Conservation (phyloP, 2,329 filamentous ascomycete species). For the Claviceps sp. region DNA sequence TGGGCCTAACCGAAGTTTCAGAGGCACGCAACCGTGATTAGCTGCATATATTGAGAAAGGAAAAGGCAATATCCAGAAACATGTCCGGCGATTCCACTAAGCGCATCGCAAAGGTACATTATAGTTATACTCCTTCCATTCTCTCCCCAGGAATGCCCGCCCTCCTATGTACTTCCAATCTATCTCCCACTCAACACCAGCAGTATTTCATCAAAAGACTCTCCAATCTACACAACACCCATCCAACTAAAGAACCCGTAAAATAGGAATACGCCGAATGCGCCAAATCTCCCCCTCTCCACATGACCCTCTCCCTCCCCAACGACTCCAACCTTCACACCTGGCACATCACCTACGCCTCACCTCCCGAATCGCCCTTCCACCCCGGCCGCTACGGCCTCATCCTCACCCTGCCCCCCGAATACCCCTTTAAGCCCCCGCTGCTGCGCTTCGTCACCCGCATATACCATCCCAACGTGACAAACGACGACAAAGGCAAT, state of each 20-base stretch:
- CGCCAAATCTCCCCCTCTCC: conserved; percentile 30
- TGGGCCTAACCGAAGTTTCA: too few species aligned
- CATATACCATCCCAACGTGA: conserved; percentile 92
- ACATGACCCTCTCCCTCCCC: conserved; percentile 33
- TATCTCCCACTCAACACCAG: too few species aligned
- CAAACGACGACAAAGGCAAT: conserved; percentile 70
- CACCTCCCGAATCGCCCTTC: conserved; percentile 33
- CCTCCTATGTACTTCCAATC: background rate
- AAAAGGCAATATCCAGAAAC: too few species aligned
- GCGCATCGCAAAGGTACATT: conserved; percentile 29
- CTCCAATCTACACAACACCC: too few species aligned
- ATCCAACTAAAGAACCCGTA: too few species aligned
- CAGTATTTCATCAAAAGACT: too few species aligned
- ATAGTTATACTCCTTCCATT: background rate
- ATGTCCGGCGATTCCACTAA: conserved; percentile 19
- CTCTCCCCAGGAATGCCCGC: background rate
- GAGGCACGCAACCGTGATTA: too few species aligned
- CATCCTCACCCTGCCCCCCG: conserved; percentile 55
- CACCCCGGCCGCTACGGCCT: conserved; percentile 62
- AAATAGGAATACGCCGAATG: conserved; percentile 40
- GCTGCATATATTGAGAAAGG: background rate
- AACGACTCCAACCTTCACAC: conserved; percentile 34
- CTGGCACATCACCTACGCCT: conserved; percentile 36
- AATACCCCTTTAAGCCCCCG: conserved; percentile 87
- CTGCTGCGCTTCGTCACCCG: conserved; percentile 69